phyloP scores from a whole-genome alignment of 78 protist species.

The Protostelium mycophagum region DNA sequence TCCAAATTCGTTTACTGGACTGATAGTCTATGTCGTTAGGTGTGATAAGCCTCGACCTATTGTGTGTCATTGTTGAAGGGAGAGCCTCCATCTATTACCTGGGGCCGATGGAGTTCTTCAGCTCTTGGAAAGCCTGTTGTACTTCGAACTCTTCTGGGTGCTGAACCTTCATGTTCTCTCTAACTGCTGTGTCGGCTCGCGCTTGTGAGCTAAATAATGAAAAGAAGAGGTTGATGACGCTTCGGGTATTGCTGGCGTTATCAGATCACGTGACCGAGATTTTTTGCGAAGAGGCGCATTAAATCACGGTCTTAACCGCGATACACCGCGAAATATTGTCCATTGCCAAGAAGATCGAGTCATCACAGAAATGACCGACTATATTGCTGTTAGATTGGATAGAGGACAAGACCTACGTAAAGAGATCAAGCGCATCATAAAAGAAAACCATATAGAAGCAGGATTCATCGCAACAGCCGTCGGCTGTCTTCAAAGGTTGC shows the following conservation, averaged over 20 bases:
- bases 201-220: not conserved
- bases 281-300: not conserved
- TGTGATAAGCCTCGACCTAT: not conserved
- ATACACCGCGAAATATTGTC: not conserved
- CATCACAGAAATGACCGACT: not conserved
- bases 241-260: not conserved
- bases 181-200: no score
- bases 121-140: not conserved
- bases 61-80: not conserved
- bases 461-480: not conserved
- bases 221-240: no score
- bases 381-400: not conserved
- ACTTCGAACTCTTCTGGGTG: not conserved
- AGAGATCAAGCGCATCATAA: not conserved
- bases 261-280: not conserved
- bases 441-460: not conserved
- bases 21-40: not conserved
- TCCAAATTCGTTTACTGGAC: not conserved
- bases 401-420: not conserved
- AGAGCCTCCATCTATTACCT: not conserved
- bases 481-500: not conserved
- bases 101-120: not conserved
- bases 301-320: not conserved
- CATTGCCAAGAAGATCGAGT: no score
- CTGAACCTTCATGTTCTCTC: not conserved